Conservation (phyloP, 2,329 filamentous ascomycete genomes). For the Monosporascus sp. region DNA sequence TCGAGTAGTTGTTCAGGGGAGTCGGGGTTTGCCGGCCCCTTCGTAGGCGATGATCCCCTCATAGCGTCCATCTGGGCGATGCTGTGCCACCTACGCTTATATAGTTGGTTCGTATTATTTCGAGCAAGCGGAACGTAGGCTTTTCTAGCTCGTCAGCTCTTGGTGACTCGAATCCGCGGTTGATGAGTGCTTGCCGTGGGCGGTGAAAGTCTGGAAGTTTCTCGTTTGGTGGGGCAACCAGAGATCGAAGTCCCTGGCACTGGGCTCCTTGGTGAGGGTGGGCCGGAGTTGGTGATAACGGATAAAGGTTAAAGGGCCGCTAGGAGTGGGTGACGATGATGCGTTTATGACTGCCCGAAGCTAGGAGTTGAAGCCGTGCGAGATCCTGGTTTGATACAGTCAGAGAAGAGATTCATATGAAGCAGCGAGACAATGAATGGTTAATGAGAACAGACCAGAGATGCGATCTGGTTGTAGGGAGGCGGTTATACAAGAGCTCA, state of each 20-base stretch:
- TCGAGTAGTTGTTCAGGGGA: conserved; percentile 68
- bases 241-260: not conserved
- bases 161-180: not conserved
- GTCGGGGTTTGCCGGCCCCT: conserved; percentile 32
- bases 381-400: not conserved
- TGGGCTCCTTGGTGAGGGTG: not conserved
- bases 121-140: not conserved
- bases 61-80: conserved; percentile 19
- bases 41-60: conserved; percentile 25
- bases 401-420: too few relatives aligned
- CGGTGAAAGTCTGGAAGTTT: not conserved
- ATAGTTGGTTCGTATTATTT: not conserved
- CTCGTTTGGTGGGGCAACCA: not conserved
- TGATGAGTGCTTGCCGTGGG: not conserved
- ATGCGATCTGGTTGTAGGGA: not conserved
- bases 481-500: not conserved
- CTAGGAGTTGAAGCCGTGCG: not conserved
- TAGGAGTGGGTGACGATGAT: not conserved
- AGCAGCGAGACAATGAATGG: too few relatives aligned
- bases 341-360: not conserved
- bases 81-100: not conserved
- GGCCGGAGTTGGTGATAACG: not conserved
- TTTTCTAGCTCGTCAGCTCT: not conserved
- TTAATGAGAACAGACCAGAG: too few relatives aligned
- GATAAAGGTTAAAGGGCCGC: not conserved